phyloP scores from a whole-genome alignment of 192 early-diverging fungal species.

The Backusella australiensis region DNA sequence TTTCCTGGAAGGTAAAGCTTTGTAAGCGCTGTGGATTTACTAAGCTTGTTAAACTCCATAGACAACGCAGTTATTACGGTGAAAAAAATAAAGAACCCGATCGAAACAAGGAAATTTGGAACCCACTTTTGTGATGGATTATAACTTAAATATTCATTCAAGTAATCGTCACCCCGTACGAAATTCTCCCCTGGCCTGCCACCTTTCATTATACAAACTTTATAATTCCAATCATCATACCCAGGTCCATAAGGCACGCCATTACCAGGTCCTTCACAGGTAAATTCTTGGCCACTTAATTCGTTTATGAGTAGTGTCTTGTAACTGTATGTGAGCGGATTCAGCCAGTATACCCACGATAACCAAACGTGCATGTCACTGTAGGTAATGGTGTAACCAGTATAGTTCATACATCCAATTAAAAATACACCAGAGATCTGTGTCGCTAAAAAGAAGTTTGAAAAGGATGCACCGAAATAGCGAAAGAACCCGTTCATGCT shows the following conservation, averaged over 20 bases:
- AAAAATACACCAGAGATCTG: constrained; percentile 52
- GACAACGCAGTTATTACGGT: constrained; percentile 39
- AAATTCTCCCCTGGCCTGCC: constrained; percentile 46
- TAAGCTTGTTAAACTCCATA: constrained; percentile 63
- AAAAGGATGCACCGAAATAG: constrained; percentile 48
- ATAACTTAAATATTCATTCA: constrained; percentile 53
- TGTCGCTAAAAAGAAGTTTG: constrained; percentile 50
- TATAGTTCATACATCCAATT: constrained; percentile 51
- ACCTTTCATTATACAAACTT: constrained; percentile 65
- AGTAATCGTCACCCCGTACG: constrained; percentile 62
- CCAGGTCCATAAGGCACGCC: constrained; percentile 30
- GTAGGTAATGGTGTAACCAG: constrained; percentile 64
- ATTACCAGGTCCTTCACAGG: constrained; percentile 28
- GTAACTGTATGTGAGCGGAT: constrained; percentile 58
- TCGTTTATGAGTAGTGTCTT: constrained; percentile 61
- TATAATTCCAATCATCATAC: constrained; percentile 39
- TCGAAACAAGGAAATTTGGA: constrained; percentile 55
- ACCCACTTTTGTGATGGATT: constrained; percentile 55
- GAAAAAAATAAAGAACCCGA: constrained; percentile 44
- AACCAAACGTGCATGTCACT: constrained; percentile 58
- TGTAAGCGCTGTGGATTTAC: constrained; percentile 48
- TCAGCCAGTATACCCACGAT: constrained; percentile 61
- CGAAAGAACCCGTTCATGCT: constrained; percentile 60
- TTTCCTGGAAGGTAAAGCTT: constrained; percentile 46
- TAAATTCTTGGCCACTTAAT: constrained; percentile 48